These are phyloP conservation scores for Nicotiana knightiana DNA, from an alignment of 257 asterid genomes.

Conservation along the genomic window DNA sequence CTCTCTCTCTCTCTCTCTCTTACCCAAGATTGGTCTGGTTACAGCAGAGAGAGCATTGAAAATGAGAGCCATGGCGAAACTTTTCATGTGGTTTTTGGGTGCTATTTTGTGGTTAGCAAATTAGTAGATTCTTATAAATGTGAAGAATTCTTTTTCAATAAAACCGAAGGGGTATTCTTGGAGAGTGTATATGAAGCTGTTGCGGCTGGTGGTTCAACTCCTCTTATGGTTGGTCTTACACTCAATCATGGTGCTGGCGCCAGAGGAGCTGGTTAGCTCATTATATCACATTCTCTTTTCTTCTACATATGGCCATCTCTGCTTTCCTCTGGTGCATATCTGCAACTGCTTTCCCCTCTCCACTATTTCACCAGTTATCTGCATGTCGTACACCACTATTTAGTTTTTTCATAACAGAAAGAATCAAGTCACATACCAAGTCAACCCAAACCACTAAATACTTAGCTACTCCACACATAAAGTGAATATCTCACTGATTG, in stretches of 20 bases:
- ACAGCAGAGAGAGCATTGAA: conserved; percentile 12
- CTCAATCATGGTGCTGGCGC: conserved; percentile 79
- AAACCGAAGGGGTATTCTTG: conserved; percentile 38
- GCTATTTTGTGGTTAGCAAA: conserved; percentile 19
- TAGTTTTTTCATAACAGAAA: no score
- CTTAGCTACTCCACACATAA: no score
- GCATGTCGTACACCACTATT: no score
- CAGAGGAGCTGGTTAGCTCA: conserved; percentile 65
- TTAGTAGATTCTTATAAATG: conserved; percentile 46
- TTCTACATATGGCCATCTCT: background rate
- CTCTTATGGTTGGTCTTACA: conserved; percentile 74
- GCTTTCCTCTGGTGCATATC: no score
- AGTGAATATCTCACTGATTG: no score
- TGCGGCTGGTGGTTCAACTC: conserved; percentile 40
- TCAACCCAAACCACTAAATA: no score
- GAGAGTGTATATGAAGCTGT: conserved; percentile 49
- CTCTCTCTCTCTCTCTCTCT: background rate
- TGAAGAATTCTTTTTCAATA: conserved; percentile 36
- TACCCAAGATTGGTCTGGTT: conserved; percentile 16
- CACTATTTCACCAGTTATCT: no score
- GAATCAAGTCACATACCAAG: no score
- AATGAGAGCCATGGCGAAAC: conserved; percentile 29
- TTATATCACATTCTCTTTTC: conserved; percentile 13
- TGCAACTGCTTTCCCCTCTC: no score
- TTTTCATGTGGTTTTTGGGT: conserved; percentile 34